Conservation (phyloP, 495 filamentous ascomycete genomes). For the Aspergillus wentii region DNA sequence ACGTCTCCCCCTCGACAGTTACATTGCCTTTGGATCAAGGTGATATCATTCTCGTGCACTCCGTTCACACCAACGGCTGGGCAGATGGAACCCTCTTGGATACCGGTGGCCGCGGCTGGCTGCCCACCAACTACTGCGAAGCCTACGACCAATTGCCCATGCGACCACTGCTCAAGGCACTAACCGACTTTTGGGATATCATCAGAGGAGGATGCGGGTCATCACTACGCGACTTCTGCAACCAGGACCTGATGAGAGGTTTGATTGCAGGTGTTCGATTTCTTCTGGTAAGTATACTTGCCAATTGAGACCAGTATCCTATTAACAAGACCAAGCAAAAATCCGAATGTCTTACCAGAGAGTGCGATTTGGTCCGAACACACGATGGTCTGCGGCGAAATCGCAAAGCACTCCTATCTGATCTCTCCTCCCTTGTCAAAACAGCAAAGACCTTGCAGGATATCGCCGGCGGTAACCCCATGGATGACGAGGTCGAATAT, state of each 20-base stretch:
- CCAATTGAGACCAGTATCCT: too few relatives aligned
- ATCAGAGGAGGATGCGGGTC: conserved; percentile 63
- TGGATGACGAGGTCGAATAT: conserved; percentile 61
- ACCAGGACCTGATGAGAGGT: conserved; percentile 85
- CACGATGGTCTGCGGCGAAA: conserved; percentile 74
- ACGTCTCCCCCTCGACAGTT: conserved; percentile 69
- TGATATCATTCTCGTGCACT: conserved; percentile 92
- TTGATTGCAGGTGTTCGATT: conserved; percentile 90
- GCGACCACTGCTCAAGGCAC: conserved; percentile 75
- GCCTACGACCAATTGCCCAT: conserved; percentile 85
- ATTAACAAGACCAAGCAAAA: conserved; percentile 57
- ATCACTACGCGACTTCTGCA: conserved; percentile 68
- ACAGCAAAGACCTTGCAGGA: conserved; percentile 78
- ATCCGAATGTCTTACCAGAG: conserved; percentile 80
- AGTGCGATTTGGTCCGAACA: conserved; percentile 65
- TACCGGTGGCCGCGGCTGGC: conserved; percentile 87
- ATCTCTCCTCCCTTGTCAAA: conserved; percentile 85
- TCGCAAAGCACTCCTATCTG: conserved; percentile 80
- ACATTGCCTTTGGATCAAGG: conserved; percentile 84
- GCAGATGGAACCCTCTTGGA: conserved; percentile 93
- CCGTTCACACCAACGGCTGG: conserved; percentile 98
- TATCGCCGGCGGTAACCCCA: conserved; percentile 41
- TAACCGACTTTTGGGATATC: conserved; percentile 91
- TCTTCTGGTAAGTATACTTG: conserved; percentile 67
- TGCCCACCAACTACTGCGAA: conserved; percentile 98